Evolutionary conservation across 2,329 filamentous ascomycete genomes (phyloP).

Genomic region (Diaporthe aspalathi): DNA sequence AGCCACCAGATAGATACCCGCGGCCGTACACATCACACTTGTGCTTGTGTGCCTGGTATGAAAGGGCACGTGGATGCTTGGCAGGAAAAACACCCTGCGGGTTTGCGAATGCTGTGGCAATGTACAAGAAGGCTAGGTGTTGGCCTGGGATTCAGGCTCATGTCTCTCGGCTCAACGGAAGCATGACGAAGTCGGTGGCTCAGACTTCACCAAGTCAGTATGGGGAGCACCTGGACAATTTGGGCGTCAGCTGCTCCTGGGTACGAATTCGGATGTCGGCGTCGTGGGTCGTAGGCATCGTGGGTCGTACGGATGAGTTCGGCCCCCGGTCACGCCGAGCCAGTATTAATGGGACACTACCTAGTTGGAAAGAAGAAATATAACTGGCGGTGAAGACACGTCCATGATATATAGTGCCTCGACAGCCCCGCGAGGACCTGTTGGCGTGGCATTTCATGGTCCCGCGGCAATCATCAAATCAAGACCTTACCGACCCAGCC

Average conservation of each 20-base stretch:
- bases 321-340: neutral
- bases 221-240: neutral
- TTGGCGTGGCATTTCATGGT: neutral
- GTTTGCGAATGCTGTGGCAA: neutral
- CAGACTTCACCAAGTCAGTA: neutral
- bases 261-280: neutral
- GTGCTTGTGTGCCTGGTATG: neutral
- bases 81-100: neutral
- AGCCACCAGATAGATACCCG: neutral
- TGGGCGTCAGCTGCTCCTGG: neutral
- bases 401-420: neutral
- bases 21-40: neutral
- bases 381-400: too few species aligned
- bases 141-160: conserved; percentile 14
- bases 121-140: neutral
- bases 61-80: neutral
- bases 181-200: neutral
- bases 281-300: neutral
- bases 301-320: neutral
- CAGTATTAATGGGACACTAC: neutral
- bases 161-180: conserved; percentile 31
- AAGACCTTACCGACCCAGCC: too few species aligned
- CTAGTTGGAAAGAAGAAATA: neutral
- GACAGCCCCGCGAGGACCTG: neutral
- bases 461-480: neutral